Percentiles rank a stretch among this genome's conserved stretches.
Conservation (phyloP, 305 asterid genomes). For the Euphrasia arctica region DNA sequence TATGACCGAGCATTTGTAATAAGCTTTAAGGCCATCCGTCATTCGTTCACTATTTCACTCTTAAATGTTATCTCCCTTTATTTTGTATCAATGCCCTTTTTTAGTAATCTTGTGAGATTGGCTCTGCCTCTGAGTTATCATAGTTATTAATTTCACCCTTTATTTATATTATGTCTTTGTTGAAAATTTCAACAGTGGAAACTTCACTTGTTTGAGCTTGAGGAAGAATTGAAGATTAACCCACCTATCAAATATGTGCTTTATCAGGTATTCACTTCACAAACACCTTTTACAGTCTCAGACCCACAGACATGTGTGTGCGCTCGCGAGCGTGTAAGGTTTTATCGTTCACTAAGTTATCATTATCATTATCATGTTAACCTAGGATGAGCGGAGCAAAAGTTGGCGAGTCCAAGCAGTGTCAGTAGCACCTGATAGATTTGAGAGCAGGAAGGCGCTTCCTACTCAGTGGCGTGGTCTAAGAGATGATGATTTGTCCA, state of each 20-base stretch:
- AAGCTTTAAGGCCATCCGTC: constrained; percentile 7
- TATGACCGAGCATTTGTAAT: constrained; percentile 8
- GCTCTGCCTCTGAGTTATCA: not conserved
- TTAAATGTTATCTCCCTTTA: not conserved
- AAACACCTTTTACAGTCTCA: not conserved
- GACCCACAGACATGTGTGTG: too few species aligned
- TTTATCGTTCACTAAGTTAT: not conserved
- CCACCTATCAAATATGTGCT: constrained; percentile 75
- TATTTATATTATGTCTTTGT: not conserved
- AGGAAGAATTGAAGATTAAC: constrained; percentile 65
- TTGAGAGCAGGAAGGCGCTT: constrained; percentile 82
- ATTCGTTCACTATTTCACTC: not conserved
- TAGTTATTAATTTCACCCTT: not conserved
- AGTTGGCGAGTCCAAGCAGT: constrained; percentile 84
- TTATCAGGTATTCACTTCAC: constrained; percentile 49
- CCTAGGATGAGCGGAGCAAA: constrained; percentile 75
- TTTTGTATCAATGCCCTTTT: constrained; percentile 4
- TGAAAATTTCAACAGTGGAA: constrained; percentile 60
- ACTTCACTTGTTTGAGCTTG: constrained; percentile 81
- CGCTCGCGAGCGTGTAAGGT: not conserved
- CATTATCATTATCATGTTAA: not conserved
- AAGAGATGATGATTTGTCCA: constrained; percentile 67
- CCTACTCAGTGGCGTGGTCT: constrained; percentile 82
- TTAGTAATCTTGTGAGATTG: not conserved
- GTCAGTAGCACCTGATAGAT: constrained; percentile 58